Evolutionary conservation across 2,329 filamentous ascomycete species (phyloP), one percentile per base, ranked within the genome.

Genomic region (Aspergillus versicolor): DNA sequence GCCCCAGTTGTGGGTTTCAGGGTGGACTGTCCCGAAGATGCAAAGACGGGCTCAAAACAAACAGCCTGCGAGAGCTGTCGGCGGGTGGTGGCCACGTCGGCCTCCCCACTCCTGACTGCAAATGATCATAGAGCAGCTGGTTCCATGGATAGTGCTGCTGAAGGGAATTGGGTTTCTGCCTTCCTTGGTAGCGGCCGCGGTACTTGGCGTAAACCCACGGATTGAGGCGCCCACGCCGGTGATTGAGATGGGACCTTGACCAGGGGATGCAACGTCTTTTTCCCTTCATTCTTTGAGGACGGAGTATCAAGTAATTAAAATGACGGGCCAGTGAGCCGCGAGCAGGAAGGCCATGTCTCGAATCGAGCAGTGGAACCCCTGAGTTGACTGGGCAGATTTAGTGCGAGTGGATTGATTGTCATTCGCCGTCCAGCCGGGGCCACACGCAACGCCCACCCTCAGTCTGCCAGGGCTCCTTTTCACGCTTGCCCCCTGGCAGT

Each of bases 291-390:
- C 42, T 24, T 30, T 30, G 9, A 19, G 3, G 41, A 15, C 3
- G 22, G 21, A 17, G 50, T 37, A 44, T 22, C 34, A 49, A 49
- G 30, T 38, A 37, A 42, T 42, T 19, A 15, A 21, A 45, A 27
- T 27, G 43, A 45, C 43, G 27, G 8, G 15, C 30, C 41, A 37
- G 37, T 38, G 30, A 47, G 22, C 34, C 13, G 34, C 34, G 34
- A 37, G 34, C 34, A 30, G 32, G 8, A 52, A 27, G 30, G 42
- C 44, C 55, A 54, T 61, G 56, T 59, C 46, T 57, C 53, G 43
- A 54, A 58, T 48, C 56, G 54, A 40, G 41, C n/a, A 47, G 59
- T 61, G 59, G 59, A 55, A 34, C 59, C 57, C 54, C 54, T 57
- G 50, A 55, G 38, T 47, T 32, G 19, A 44, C 44, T 32, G 42